Conservation (phyloP, 2,329 filamentous ascomycete species). For the Fusarium xylarioides region DNA sequence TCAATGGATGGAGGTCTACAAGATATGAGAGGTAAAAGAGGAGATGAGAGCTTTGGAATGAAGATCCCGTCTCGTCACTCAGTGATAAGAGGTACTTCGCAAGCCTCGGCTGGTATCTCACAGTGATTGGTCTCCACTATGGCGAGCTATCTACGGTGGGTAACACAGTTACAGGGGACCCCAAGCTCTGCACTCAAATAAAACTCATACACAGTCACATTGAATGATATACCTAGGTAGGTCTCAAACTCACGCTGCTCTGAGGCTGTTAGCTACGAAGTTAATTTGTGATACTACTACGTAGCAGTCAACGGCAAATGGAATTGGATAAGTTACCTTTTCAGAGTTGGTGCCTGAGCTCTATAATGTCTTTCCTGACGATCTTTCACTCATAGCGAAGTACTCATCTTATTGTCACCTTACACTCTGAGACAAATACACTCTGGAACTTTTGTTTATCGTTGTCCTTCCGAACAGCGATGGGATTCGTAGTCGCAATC, state of each 20-base stretch:
- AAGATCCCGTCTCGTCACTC: constrained; percentile 16
- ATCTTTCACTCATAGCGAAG: not conserved
- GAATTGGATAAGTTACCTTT: no score
- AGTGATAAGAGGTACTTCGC: constrained; percentile 12
- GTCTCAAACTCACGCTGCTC: not conserved
- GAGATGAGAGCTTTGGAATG: constrained; percentile 23
- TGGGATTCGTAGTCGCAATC: not conserved
- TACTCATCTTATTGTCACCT: not conserved
- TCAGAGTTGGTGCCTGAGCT: not conserved
- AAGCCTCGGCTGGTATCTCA: not conserved
- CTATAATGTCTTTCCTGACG: not conserved
- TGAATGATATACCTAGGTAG: not conserved
- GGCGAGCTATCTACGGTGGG: constrained; percentile 6
- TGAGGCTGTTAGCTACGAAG: not conserved
- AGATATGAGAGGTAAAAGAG: not conserved
- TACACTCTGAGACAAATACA: not conserved
- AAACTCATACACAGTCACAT: not conserved
- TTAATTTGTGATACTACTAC: not conserved
- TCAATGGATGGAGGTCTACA: not conserved
- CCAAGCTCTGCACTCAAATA: not conserved
- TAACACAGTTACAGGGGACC: not conserved
- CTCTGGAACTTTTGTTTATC: constrained; percentile 13
- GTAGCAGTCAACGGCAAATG: not conserved
- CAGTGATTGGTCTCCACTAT: constrained; percentile 27
- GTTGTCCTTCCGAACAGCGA: not conserved